These are phyloP conservation scores for Camelina sativa DNA, from an alignment of 345 rosid species.

Conservation along the genomic window DNA sequence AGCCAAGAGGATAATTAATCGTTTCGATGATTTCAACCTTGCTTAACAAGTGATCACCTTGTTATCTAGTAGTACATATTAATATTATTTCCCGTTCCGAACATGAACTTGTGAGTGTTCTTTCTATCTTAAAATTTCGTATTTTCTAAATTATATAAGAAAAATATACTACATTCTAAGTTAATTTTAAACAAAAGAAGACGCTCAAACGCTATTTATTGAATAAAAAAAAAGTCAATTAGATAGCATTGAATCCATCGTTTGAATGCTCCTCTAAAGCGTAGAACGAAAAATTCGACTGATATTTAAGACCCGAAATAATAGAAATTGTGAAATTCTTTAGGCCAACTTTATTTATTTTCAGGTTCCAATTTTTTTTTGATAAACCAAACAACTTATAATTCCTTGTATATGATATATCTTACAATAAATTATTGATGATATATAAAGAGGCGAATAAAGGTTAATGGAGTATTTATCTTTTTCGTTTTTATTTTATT, in stretches of 20 bases:
- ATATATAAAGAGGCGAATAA: neutral
- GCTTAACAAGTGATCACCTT: neutral
- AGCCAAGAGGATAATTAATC: neutral
- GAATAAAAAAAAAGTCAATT: neutral
- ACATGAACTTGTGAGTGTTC: neutral
- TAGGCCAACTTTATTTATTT: too few relatives aligned
- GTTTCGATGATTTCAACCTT: conserved; percentile 8
- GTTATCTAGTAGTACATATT: neutral
- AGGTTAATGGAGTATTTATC: neutral
- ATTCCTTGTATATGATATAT: too few relatives aligned
- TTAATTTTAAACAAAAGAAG: neutral
- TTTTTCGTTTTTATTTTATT: too few relatives aligned
- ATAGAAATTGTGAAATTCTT: neutral
- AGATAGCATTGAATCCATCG: neutral
- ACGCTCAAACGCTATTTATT: neutral
- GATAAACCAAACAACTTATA: too few relatives aligned
- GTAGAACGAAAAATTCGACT: neutral
- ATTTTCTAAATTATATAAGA: neutral
- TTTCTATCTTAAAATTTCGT: neutral
- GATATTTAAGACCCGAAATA: neutral
- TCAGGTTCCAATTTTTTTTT: too few relatives aligned
- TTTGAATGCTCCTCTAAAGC: neutral
- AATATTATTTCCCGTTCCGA: neutral
- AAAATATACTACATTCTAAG: neutral
- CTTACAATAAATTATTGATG: too few relatives aligned